Evolutionary conservation across 208 protist species (phyloP), one percentile per base, ranked within the genome.

Genomic region (Crithidia thermophila): DNA sequence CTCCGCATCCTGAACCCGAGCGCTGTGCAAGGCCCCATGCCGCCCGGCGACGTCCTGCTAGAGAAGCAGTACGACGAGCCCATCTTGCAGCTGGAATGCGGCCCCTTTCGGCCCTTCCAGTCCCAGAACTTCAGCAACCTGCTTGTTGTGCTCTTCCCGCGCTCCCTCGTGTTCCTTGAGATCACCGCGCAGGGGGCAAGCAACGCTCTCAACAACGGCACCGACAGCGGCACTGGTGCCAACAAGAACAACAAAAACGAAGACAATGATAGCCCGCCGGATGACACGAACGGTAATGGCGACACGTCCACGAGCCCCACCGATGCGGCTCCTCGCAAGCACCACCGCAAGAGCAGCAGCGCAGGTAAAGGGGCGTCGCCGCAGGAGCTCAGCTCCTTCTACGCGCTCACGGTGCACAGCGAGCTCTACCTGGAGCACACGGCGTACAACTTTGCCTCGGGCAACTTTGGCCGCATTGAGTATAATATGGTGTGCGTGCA

Each of bases 401-500:
- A 86, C 80, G 49, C 63, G 9, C 64, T 94, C 43, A 76, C 51
- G 2, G 37, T 77, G 8, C 75, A 87, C 66, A 84, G 87, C 65
- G 77, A 94, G 27, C 72, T 84, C 21, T 28, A 50, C 28, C 69
- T 98, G 1, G 77, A 87, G 33, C 68, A 82, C 18, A 72, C 72
- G 0, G 56, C 89, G 30, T 97, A 90, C 75, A 97, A 97, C 61
- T 91, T 98, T 43, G 69, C 56, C 0, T 82, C 46, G 31, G 94
- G 94, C 23, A 76, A 61, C 16, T 97, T 97, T 76, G 93, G 91
- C 11, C 73, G 72, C 25, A 65, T 75, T 23, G 63, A 63, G 11
- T 83, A 94, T 68, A 84, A 96, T 45, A 81, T 91, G 68, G 60
- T 96, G 18, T 97, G 93, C 47, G 89, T 98, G 23, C 94, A 98